A percentile compares a stretch with the other conserved stretches of the same genome.
Evolutionary conservation across 2,329 filamentous ascomycete genomes (phyloP).

Genomic region (Trichoderma koningiopsis): DNA sequence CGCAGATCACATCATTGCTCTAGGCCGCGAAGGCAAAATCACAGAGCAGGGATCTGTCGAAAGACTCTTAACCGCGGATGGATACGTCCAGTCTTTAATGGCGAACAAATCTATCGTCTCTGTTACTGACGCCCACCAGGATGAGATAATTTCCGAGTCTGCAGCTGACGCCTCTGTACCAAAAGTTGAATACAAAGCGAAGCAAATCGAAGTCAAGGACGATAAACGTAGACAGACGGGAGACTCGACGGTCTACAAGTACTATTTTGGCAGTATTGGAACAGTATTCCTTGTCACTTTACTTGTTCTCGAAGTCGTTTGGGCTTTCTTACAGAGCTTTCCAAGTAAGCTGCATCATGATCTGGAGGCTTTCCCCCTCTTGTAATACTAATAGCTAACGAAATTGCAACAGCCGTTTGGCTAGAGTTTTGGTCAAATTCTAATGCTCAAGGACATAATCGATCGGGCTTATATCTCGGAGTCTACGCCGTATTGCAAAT

Average conservation of each 20-base stretch:
- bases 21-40: conserved; percentile 7
- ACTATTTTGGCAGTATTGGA: conserved; percentile 20
- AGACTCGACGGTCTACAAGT: conserved; percentile 21
- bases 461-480: conserved; percentile 30
- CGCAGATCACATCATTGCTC: conserved; percentile 20
- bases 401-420: conserved; percentile 34
- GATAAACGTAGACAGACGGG: conserved; percentile 9
- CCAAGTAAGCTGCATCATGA: conserved; percentile 32
- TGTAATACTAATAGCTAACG: background rate
- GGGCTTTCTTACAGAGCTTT: conserved; percentile 36
- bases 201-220: background rate
- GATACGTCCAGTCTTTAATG: background rate
- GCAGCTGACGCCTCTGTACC: background rate
- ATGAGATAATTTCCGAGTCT: background rate
- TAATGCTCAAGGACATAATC: conserved; percentile 22
- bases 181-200: conserved; percentile 6
- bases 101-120: background rate
- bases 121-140: background rate
- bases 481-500: conserved; percentile 34
- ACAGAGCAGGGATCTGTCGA: conserved; percentile 4
- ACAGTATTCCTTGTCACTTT: conserved; percentile 20
- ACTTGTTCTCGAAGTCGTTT: conserved; percentile 32
- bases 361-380: background rate
- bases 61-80: background rate
- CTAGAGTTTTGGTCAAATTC: conserved; percentile 37